Percentiles rank a stretch among this genome's conserved stretches.
Conservation (phyloP, 1,284 basidiomycete species). For the Cystobasidiaceae sp. region DNA sequence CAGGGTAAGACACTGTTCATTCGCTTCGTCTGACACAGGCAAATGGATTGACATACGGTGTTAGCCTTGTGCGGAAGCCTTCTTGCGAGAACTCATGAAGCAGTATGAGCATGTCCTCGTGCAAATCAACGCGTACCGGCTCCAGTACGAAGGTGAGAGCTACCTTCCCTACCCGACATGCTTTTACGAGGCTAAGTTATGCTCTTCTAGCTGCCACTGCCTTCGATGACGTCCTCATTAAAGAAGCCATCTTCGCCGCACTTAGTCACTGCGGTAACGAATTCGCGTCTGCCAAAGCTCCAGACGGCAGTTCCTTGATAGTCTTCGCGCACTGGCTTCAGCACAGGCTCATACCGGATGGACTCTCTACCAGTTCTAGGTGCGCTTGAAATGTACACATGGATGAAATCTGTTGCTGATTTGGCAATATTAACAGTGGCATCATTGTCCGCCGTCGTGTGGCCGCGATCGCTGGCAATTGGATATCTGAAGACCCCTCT, state of each 20-base stretch:
- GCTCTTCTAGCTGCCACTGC: slow-evolving; percentile 30
- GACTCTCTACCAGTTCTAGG: slow-evolving; percentile 31
- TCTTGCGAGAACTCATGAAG: slow-evolving; percentile 33
- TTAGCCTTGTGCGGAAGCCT: slow-evolving; percentile 38
- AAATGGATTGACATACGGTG: background rate
- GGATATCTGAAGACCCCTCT: slow-evolving; percentile 32
- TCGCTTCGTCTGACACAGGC: background rate
- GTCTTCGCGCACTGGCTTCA: slow-evolving; percentile 35
- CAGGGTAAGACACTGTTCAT: slow-evolving; percentile 29
- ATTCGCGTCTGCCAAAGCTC: slow-evolving; percentile 8
- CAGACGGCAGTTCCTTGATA: slow-evolving; percentile 1
- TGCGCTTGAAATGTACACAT: background rate
- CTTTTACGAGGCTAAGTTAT: background rate
- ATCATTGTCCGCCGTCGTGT: slow-evolving; percentile 37
- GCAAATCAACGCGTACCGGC: background rate
- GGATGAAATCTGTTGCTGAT: background rate
- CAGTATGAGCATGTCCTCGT: slow-evolving; percentile 31
- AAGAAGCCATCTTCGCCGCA: slow-evolving; percentile 41
- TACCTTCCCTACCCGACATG: background rate
- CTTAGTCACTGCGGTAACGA: slow-evolving; percentile 35
- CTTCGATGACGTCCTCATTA: slow-evolving; percentile 34
- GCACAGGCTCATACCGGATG: slow-evolving; percentile 32
- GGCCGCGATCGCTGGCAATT: slow-evolving; percentile 40
- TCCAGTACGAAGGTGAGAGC: slow-evolving; percentile 24
- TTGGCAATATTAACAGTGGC: background rate